Evolutionary conservation across 768 basidiomycete species (phyloP), one percentile per base, ranked within the genome.

Genomic region (Amanita molliuscula): DNA sequence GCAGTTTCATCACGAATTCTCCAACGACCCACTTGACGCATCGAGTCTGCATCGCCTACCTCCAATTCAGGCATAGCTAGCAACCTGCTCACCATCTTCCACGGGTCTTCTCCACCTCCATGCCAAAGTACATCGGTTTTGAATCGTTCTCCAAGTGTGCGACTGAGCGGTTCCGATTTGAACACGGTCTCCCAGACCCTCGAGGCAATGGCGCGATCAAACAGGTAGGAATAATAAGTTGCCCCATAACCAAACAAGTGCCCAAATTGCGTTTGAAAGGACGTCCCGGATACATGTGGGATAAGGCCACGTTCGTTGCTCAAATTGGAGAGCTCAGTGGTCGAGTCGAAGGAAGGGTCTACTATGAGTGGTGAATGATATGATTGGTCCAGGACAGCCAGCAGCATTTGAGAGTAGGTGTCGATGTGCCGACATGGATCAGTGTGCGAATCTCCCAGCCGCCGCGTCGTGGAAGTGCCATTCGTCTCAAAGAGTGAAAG

Each of bases 231-330:
- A 59, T 99, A 99, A 62, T 99, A 99, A 0, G 92, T 96, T 11
- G 95, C 93, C 4, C 95, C 94, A 58, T 99, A 99, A 2, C 94
- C 92, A 59, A 86, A 94, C 4, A 99, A 69, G 62, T 99, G 96
- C 0, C 89, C 88, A 56, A 99, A 99, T 58, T 94, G 91, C 0
- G 92, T 92, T 60, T 98, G 96, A 74, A 92, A 93, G 0, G 89
- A 84, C 0, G 94, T 97, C 0, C 86, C 88, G 0, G 72, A 68
- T 0, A 92, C 89, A 48, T 88, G 79, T 0, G 91, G 90, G 20
- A 96, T 82, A 37, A 95, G 70, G 1, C 91, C 91, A 1, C 82
- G 78, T 0, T 76, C 69, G 33, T 82, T 75, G 40, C 82, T 73
- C 48, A 95, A 69, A 10, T 72, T 68, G 1, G 77, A 77, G 0